phyloP scores from a whole-genome alignment of 805 yeast genomes.

The Brettanomyces sp. region DNA sequence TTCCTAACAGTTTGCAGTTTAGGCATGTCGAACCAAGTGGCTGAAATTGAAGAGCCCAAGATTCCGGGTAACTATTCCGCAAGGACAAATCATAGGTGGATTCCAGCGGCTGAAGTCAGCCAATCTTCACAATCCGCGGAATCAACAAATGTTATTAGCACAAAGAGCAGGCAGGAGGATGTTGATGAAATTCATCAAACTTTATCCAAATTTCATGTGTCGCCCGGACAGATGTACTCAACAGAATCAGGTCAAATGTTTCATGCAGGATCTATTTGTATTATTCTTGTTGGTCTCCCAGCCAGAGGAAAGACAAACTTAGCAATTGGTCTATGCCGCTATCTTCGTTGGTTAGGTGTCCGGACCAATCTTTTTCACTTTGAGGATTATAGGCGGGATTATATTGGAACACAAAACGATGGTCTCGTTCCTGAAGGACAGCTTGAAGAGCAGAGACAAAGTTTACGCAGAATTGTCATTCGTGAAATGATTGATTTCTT shows the following conservation, averaged over 20 bases:
- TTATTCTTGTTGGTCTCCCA: conserved; percentile 85
- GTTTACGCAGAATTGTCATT: conserved; percentile 54
- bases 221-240: conserved; percentile 89
- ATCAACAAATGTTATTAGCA: background rate
- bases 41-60: conserved; percentile 33
- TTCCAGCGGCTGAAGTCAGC: conserved; percentile 9
- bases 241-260: conserved; percentile 88
- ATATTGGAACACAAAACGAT: conserved; percentile 44
- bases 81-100: conserved; percentile 45
- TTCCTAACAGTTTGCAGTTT: background rate
- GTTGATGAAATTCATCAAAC: conserved; percentile 61
- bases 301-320: conserved; percentile 94
- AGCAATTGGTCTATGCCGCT: conserved; percentile 84
- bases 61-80: conserved; percentile 47
- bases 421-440: conserved; percentile 51
- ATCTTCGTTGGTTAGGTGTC: conserved; percentile 93
- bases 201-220: conserved; percentile 52
- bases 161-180: conserved; percentile 10
- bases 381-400: conserved; percentile 76
- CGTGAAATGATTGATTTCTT: conserved; percentile 65
- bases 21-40: conserved; percentile 7
- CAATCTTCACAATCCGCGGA: background rate
- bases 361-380: conserved; percentile 85
- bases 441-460: conserved; percentile 44
- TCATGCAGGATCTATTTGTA: conserved; percentile 91